Conservation (phyloP, 257 asterid species). For the Salvia splendens region DNA sequence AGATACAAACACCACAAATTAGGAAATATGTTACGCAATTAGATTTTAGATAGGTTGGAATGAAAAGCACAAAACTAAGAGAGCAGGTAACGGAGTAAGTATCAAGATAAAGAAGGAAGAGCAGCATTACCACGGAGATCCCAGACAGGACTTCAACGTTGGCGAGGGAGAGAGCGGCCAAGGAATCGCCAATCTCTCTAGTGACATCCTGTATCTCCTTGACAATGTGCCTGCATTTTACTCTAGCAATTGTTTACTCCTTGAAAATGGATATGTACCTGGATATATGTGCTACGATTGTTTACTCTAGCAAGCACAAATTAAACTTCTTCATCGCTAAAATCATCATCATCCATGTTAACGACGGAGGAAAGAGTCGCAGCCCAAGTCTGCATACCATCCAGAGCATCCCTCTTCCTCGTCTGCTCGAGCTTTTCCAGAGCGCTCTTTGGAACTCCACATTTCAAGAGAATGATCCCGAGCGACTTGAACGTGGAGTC, state of each 20-base stretch:
- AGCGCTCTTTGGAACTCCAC: constrained; percentile 76
- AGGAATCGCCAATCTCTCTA: constrained; percentile 52
- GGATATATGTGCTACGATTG: neutral
- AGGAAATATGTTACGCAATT: neutral
- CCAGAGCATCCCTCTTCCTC: constrained; percentile 50
- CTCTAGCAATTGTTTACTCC: no score
- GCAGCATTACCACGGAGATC: constrained; percentile 44
- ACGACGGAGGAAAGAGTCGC: constrained; percentile 63
- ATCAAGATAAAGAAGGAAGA: constrained; percentile 11
- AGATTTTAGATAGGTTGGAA: no score
- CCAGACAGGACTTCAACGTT: constrained; percentile 56
- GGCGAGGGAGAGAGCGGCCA: constrained; percentile 53
- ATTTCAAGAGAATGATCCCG: constrained; percentile 63
- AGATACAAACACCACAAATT: constrained; percentile 5
- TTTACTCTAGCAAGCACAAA: neutral
- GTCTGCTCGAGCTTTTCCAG: constrained; percentile 52
- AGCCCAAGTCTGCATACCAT: constrained; percentile 63
- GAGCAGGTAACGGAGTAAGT: neutral
- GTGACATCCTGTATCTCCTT: constrained; percentile 63
- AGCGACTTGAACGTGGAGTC: constrained; percentile 75
- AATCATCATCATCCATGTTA: constrained; percentile 34
- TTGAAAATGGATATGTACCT: constrained; percentile 24
- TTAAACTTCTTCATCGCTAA: constrained; percentile 23
- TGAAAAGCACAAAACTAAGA: neutral
- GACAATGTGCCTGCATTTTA: constrained; percentile 63